These are phyloP conservation scores for Pseudodiploospora longispora DNA, from an alignment of 2,329 filamentous ascomycete species.

Conservation along the genomic window DNA sequence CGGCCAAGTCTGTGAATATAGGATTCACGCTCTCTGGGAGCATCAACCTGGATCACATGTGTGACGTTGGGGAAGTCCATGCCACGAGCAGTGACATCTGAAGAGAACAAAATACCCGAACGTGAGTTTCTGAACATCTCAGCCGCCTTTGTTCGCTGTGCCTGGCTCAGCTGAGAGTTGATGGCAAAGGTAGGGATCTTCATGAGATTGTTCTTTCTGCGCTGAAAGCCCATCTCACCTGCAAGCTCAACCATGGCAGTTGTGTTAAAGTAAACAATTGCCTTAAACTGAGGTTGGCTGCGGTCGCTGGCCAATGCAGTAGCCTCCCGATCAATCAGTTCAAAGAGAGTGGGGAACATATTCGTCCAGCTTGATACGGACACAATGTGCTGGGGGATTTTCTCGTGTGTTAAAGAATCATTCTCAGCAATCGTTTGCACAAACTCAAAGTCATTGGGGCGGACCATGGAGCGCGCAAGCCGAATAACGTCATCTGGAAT, in stretches of 20 bases:
- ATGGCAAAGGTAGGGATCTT: constrained; percentile 46
- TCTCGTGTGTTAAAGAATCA: constrained; percentile 77
- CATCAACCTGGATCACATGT: constrained; percentile 68
- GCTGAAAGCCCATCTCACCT: constrained; percentile 41
- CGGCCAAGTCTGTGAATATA: constrained; percentile 74
- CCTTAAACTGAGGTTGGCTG: constrained; percentile 67
- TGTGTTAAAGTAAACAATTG: constrained; percentile 86
- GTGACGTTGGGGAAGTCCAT: constrained; percentile 78
- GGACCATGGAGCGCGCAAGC: constrained; percentile 71
- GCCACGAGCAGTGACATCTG: constrained; percentile 72
- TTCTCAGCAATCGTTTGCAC: constrained; percentile 79
- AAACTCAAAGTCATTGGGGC: constrained; percentile 73
- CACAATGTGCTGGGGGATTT: constrained; percentile 73
- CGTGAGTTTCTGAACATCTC: constrained; percentile 60
- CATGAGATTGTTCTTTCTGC: constrained; percentile 30
- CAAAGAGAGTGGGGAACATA: constrained; percentile 65
- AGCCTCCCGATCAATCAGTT: constrained; percentile 60
- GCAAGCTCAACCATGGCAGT: constrained; percentile 64
- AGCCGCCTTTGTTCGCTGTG: constrained; percentile 58
- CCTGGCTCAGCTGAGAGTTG: constrained; percentile 70
- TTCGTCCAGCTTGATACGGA: constrained; percentile 64
- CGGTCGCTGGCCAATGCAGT: constrained; percentile 31
- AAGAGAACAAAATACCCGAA: constrained; percentile 63
- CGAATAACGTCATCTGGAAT: constrained; percentile 75
- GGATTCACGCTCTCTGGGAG: constrained; percentile 56